Evolutionary conservation across 139 green algal genomes (phyloP), one percentile per base, ranked within the genome.

Genomic region (Chlorella sorokiniana): DNA sequence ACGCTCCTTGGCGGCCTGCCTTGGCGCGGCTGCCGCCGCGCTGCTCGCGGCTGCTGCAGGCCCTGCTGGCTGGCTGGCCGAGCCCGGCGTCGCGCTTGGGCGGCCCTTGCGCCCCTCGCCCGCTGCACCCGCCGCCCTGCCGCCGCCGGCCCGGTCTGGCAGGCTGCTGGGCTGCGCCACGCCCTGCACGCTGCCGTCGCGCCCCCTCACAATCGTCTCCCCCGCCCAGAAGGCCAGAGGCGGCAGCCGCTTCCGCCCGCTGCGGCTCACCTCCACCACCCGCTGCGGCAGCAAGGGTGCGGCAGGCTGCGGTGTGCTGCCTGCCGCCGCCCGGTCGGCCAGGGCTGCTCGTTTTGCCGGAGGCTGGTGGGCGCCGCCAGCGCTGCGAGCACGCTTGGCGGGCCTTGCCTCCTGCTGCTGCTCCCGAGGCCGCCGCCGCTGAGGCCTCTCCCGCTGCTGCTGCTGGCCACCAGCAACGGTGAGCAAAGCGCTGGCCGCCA

Each of bases 181-280:
- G 4, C 51, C 54, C 54, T 79, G 73, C 45, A 79, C 54, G 11
- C 73, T 42, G 20, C 37, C 62, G 52, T 69, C 52, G 10, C 40
- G 29, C 8, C 59, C 54, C 73, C 69, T 62, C 23, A 79, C 52
- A 56, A 72, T 81, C n/a, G 44, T 59, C 20, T 81, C 75, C 0
- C 62, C 62, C 14, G 75, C 75, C 75, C 75, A 81, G 40, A 81
- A 81, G 16, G 75, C 75, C 75, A 81, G 59, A 14, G 75, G 75
- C 18, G 38, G 56, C 59, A 81, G 29, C 14, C 59, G 75, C 75
- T 56, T 70, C 40, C 75, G 56, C 59, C 44, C 75, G 59, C 59
- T 72, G n/a, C 75, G 75, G 4, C 59, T 61, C 40, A 33, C 2
- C 59, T 81, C 59, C 29, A 62, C 52, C 59, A 65, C 22, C 10